phyloP scores from a whole-genome alignment of 352 stramenopile species.

The Globisporangium parvum region DNA sequence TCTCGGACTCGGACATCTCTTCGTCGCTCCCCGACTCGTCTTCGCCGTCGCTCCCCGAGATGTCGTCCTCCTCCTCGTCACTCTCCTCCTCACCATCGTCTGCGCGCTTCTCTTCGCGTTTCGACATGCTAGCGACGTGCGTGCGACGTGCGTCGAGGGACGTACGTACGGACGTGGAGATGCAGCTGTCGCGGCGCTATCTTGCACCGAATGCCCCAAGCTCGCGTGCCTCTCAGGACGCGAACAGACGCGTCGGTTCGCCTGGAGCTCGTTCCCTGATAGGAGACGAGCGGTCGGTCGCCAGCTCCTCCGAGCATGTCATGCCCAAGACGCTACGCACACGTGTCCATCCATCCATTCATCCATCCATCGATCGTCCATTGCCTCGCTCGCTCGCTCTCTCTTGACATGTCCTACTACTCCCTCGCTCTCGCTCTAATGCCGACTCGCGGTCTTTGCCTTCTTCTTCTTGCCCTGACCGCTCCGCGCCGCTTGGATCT shows the following conservation, averaged over 20 bases:
- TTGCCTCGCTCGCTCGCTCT: not conserved
- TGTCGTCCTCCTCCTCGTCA: constrained; percentile 51
- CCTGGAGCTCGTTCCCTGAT: no score
- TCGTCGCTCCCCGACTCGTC: constrained; percentile 55
- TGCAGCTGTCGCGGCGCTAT: not conserved
- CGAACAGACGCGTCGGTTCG: no score
- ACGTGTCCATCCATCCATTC: no score
- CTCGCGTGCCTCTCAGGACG: no score
- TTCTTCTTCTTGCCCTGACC: constrained; percentile 56
- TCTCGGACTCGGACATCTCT: constrained; percentile 66
- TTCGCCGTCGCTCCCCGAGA: constrained; percentile 31
- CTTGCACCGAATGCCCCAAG: no score
- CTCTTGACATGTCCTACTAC: not conserved
- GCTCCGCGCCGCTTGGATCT: constrained; percentile 58
- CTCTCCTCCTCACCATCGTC: constrained; percentile 40
- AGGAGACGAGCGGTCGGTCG: no score
- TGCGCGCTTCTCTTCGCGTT: constrained; percentile 47
- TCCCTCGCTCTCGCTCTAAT: constrained; percentile 2
- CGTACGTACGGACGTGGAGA: not conserved
- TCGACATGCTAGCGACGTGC: constrained; percentile 33
- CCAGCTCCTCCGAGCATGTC: no score
- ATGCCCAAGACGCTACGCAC: no score
- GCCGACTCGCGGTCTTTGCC: constrained; percentile 12
- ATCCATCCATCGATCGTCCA: not conserved
- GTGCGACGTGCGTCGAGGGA: not conserved